Conservation (phyloP, 1,139 yeast genomes). For the Yamadazyma aaseri region DNA sequence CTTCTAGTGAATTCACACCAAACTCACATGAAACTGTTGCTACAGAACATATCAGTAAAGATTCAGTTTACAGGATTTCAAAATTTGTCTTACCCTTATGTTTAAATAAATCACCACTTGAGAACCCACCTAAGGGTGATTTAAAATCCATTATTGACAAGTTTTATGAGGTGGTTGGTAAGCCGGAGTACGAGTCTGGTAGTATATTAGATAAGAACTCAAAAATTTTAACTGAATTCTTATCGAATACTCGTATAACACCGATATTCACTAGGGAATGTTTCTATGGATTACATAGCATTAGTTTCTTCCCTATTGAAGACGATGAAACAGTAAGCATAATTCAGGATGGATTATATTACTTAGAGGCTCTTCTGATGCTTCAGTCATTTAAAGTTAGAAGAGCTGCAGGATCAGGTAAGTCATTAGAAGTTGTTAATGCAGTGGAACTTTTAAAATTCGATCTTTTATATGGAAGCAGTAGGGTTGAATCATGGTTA, state of each 20-base stretch:
- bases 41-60: constrained; percentile 29
- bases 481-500: constrained; percentile 83
- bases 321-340: constrained; percentile 15
- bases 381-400: constrained; percentile 64
- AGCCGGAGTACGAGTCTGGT: constrained; percentile 47
- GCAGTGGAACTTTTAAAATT: constrained; percentile 63
- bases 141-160: constrained; percentile 70
- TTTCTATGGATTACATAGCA: constrained; percentile 51
- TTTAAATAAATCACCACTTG: constrained; percentile 58
- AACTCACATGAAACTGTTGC: constrained; percentile 63
- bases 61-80: constrained; percentile 57
- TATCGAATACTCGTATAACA: constrained; percentile 49
- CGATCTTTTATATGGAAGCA: constrained; percentile 67
- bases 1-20: constrained; percentile 60
- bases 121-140: constrained; percentile 60
- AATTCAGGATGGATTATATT: constrained; percentile 60
- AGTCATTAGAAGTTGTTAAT: constrained; percentile 76
- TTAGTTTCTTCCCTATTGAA: constrained; percentile 20
- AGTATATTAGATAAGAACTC: constrained; percentile 41
- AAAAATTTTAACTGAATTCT: constrained; percentile 46
- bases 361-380: constrained; percentile 67
- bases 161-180: constrained; percentile 71
- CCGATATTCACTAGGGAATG: constrained; percentile 52
- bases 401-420: constrained; percentile 73
- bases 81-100: constrained; percentile 64